A percentile compares a stretch with the other conserved stretches of the same genome.
phyloP scores from a whole-genome alignment of 2,329 filamentous ascomycete species.

The Aspergillus fumigatus region DNA sequence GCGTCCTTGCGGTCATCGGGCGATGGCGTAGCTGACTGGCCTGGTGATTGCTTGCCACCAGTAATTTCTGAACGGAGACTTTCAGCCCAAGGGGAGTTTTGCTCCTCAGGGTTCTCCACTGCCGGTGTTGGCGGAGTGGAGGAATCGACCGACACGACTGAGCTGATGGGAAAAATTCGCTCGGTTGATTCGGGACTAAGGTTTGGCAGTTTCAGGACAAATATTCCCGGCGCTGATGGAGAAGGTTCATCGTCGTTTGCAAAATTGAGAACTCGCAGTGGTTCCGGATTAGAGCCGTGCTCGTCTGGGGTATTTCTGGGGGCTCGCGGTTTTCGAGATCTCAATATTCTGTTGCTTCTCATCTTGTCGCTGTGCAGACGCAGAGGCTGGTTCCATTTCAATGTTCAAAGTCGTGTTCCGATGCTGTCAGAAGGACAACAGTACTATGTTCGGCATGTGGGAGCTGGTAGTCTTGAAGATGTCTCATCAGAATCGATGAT shows the following conservation, averaged over 20 bases:
- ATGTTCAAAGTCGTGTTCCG: neutral
- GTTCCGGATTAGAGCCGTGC: slow-evolving; percentile 15
- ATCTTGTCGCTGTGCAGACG: neutral
- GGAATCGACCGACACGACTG: slow-evolving; percentile 67
- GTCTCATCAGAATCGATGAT: neutral
- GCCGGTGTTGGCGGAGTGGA: slow-evolving; percentile 22
- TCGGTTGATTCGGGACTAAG: slow-evolving; percentile 42
- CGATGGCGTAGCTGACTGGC: neutral
- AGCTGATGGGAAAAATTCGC: slow-evolving; percentile 75
- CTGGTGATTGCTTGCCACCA: slow-evolving; percentile 1
- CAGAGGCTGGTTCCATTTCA: neutral
- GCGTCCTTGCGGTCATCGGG: neutral
- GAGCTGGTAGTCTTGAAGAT: neutral
- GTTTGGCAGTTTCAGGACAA: slow-evolving; percentile 20
- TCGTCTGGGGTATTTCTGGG: slow-evolving; percentile 1
- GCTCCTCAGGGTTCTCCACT: slow-evolving; percentile 16
- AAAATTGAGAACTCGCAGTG: slow-evolving; percentile 19
- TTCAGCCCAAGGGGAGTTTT: slow-evolving; percentile 15
- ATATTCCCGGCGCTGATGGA: slow-evolving; percentile 9
- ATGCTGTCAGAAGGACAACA: neutral
- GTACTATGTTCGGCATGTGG: neutral
- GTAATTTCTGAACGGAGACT: slow-evolving; percentile 4
- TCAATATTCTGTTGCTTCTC: neutral
- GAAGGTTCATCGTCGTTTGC: slow-evolving; percentile 14
- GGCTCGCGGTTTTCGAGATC: neutral